phyloP scores from a whole-genome alignment of 352 stramenopile genomes.

The Phytophthora sojae region DNA sequence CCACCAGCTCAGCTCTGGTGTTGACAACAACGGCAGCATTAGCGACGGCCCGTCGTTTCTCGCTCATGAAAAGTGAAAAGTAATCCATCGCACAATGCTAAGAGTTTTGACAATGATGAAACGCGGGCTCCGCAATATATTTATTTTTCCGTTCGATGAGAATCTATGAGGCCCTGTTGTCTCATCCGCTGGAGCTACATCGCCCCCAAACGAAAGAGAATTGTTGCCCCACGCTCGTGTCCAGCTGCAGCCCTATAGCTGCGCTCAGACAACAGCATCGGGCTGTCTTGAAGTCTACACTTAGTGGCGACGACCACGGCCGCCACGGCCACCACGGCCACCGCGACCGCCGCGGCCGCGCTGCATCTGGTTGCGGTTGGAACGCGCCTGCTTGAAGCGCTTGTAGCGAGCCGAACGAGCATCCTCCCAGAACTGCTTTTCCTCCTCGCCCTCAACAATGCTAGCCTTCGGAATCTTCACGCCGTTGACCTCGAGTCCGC shows the following conservation, averaged over 20 bases:
- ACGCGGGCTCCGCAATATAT: slow-evolving; percentile 38
- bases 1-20: slow-evolving; percentile 81
- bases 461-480: slow-evolving; percentile 63
- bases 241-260: slow-evolving; percentile 18
- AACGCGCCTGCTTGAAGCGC: slow-evolving; percentile 83
- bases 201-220: slow-evolving; percentile 11
- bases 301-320: slow-evolving; percentile 47
- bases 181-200: slow-evolving; percentile 14
- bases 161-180: slow-evolving; percentile 30
- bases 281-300: slow-evolving; percentile 26
- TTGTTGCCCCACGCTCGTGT: neutral
- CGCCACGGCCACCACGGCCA: slow-evolving; percentile 50
- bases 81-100: too few relatives aligned
- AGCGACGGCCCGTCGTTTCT: slow-evolving; percentile 61
- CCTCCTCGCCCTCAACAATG: slow-evolving; percentile 76
- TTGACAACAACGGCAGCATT: slow-evolving; percentile 51
- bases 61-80: slow-evolving; percentile 66
- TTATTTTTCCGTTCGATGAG: slow-evolving; percentile 34
- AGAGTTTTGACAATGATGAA: slow-evolving; percentile 13
- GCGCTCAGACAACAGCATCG: neutral
- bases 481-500: slow-evolving; percentile 74
- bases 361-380: slow-evolving; percentile 72
- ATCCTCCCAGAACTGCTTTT: slow-evolving; percentile 89
- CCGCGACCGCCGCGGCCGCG: slow-evolving; percentile 43
- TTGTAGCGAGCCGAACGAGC: slow-evolving; percentile 72